phyloP scores from a whole-genome alignment of 805 yeast species.

The Saccharomycopsis synnaedendra region DNA sequence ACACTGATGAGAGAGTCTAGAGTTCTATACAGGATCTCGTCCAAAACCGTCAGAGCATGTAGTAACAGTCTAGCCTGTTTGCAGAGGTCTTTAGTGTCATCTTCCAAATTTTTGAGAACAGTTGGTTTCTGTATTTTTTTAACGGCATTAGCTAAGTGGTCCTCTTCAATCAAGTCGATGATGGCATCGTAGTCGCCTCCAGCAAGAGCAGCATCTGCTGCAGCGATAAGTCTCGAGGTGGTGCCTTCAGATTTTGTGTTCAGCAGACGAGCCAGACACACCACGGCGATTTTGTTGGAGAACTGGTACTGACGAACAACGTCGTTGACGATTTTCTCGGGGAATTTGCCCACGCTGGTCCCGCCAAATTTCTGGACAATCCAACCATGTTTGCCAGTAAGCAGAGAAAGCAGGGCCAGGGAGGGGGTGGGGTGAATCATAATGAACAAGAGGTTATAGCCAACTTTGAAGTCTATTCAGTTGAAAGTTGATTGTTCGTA shows the following conservation, averaged over 20 bases:
- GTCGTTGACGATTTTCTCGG: slow-evolving; percentile 72
- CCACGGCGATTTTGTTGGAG: slow-evolving; percentile 71
- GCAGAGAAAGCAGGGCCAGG: slow-evolving; percentile 4
- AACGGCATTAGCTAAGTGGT: slow-evolving; percentile 69
- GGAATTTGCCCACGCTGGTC: slow-evolving; percentile 92
- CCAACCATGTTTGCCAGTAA: slow-evolving; percentile 33
- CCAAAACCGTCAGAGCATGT: slow-evolving; percentile 82
- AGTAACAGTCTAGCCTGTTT: slow-evolving; percentile 56
- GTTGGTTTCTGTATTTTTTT: slow-evolving; percentile 33
- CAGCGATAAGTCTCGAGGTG: slow-evolving; percentile 69
- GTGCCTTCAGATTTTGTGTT: slow-evolving; percentile 92
- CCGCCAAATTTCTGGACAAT: slow-evolving; percentile 94
- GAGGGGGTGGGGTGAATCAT: slow-evolving; percentile 5
- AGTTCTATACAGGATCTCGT: slow-evolving; percentile 84
- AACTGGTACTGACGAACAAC: slow-evolving; percentile 57
- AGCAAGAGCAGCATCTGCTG: slow-evolving; percentile 71
- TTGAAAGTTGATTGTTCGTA: no score
- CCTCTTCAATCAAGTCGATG: slow-evolving; percentile 59
- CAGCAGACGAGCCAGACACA: slow-evolving; percentile 91
- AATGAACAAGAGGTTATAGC: background rate
- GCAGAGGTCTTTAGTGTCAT: slow-evolving; percentile 54
- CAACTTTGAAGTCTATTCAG: no score
- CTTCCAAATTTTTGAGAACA: slow-evolving; percentile 42
- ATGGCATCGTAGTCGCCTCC: slow-evolving; percentile 46
- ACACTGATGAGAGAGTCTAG: slow-evolving; percentile 83